Evolutionary conservation across 805 yeast species (phyloP).

Genomic region (Candida hispaniensis): DNA sequence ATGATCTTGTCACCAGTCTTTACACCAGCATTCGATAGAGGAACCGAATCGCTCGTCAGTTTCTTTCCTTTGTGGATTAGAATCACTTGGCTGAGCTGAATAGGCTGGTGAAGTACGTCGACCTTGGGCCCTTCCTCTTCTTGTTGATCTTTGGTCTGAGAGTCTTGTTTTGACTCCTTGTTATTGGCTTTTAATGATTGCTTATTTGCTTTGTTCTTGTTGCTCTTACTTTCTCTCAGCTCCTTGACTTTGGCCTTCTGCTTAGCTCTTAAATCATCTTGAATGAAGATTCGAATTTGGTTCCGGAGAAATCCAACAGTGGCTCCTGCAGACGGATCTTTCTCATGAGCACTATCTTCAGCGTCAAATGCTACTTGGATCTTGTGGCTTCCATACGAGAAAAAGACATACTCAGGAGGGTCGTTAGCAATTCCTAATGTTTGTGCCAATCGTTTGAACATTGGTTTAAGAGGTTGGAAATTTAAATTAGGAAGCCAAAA

Average conservation of each 20-base stretch:
- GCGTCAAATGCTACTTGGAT: constrained; percentile 44
- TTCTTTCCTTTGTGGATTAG: constrained; percentile 21
- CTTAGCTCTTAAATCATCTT: constrained; percentile 23
- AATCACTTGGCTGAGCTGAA: constrained; percentile 10
- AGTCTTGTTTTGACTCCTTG: constrained; percentile 1
- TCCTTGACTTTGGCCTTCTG: constrained; percentile 17
- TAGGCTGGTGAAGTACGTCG: constrained; percentile 10
- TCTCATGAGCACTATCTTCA: constrained; percentile 52
- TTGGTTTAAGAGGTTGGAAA: too few species aligned
- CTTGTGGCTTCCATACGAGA: constrained; percentile 8
- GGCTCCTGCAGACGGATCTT: constrained; percentile 60
- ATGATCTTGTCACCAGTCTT: constrained; percentile 41
- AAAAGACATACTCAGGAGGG: constrained; percentile 15
- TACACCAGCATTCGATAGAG: constrained; percentile 41
- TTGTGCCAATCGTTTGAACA: constrained; percentile 11
- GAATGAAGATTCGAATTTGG: constrained; percentile 46
- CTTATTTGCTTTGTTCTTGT: constrained; percentile 5
- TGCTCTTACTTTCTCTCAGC: constrained; percentile 2
- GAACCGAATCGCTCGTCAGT: constrained; percentile 35
- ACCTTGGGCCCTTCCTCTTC: constrained; percentile 7
- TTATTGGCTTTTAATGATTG: constrained; percentile 5
- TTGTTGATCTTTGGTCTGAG: not conserved
- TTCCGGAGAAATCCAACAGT: constrained; percentile 50
- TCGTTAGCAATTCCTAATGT: constrained; percentile 9
- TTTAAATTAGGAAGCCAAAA: too few species aligned